Evolutionary conservation across 2,329 filamentous ascomycete genomes (phyloP).

Genomic region (Dryadomyces quercus-mongolicae): DNA sequence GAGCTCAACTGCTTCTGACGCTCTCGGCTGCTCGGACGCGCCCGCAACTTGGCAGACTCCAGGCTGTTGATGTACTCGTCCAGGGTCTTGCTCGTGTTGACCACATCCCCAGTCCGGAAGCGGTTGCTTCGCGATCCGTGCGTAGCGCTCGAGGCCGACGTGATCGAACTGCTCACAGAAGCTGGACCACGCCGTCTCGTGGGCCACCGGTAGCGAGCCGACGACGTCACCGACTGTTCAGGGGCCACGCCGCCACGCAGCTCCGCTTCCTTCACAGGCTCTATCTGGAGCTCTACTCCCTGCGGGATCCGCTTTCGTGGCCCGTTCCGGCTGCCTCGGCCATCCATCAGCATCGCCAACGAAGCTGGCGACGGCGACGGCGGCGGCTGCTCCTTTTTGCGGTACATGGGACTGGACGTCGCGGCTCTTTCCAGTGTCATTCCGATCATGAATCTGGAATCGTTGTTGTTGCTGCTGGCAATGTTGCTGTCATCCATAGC

Average conservation of each 20-base stretch:
- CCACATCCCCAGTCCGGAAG: slow-evolving; percentile 28
- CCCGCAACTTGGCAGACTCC: slow-evolving; percentile 57
- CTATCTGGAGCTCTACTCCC: slow-evolving; percentile 52
- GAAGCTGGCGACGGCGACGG: slow-evolving; percentile 58
- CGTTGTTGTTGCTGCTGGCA: slow-evolving; percentile 24
- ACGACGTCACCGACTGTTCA: slow-evolving; percentile 41
- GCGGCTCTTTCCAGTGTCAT: slow-evolving; percentile 49
- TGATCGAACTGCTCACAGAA: slow-evolving; percentile 45
- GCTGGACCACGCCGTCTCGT: slow-evolving; percentile 39
- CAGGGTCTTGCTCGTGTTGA: slow-evolving; percentile 49
- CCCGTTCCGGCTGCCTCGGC: slow-evolving; percentile 50
- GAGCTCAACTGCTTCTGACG: slow-evolving; percentile 24
- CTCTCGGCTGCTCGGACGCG: slow-evolving; percentile 41
- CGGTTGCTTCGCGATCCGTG: slow-evolving; percentile 29
- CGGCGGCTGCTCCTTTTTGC: slow-evolving; percentile 36
- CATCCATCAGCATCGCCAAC: slow-evolving; percentile 49
- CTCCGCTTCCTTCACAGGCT: slow-evolving; percentile 26
- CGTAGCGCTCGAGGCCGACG: slow-evolving; percentile 38
- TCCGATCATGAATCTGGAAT: slow-evolving; percentile 21
- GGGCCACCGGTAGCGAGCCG: slow-evolving; percentile 43
- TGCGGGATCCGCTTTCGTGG: slow-evolving; percentile 70
- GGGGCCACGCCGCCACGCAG: slow-evolving; percentile 42
- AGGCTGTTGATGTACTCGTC: slow-evolving; percentile 82
- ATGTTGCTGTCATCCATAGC: neutral
- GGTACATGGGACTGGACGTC: slow-evolving; percentile 51